Evolutionary conservation across 495 filamentous ascomycete genomes (phyloP).

Genomic region (Penicillium atrosanguineum): DNA sequence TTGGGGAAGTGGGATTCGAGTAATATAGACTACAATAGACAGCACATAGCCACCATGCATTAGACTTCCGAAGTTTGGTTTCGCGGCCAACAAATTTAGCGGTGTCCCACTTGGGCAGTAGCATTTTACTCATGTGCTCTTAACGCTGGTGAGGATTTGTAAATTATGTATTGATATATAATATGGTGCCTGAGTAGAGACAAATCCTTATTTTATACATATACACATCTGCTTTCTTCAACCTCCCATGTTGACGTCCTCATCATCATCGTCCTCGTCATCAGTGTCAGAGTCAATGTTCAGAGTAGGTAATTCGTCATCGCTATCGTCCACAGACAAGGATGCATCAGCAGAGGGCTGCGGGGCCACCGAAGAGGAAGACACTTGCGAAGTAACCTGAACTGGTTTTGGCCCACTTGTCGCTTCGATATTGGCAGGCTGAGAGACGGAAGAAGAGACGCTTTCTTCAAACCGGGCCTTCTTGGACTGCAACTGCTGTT

Average conservation of each 20-base stretch:
- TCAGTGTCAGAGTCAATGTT: conserved; percentile 49
- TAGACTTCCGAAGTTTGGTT: conserved; percentile 1
- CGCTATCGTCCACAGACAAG: conserved; percentile 41
- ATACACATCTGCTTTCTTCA: conserved; percentile 7
- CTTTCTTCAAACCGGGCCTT: conserved; percentile 34
- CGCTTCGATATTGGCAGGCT: conserved; percentile 6
- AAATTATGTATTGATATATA: not conserved
- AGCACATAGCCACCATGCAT: not conserved
- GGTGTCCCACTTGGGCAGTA: no score
- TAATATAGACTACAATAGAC: conserved; percentile 11
- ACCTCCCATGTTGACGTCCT: conserved; percentile 35
- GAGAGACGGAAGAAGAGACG: conserved; percentile 7
- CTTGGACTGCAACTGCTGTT: conserved; percentile 25
- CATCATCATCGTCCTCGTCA: conserved; percentile 23
- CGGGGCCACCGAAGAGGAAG: conserved; percentile 7
- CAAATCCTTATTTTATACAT: not conserved
- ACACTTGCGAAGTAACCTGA: conserved; percentile 8
- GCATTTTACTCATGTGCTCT: not conserved
- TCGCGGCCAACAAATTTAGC: no score
- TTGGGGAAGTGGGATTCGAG: conserved; percentile 62
- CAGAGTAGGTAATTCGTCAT: conserved; percentile 48
- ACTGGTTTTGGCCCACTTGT: conserved; percentile 10
- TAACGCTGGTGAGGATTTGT: not conserved
- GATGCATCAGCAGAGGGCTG: conserved; percentile 7
- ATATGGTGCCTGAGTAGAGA: not conserved